phyloP scores from a whole-genome alignment of 2,329 filamentous ascomycete genomes.

The Colletotrichum coccodes region DNA sequence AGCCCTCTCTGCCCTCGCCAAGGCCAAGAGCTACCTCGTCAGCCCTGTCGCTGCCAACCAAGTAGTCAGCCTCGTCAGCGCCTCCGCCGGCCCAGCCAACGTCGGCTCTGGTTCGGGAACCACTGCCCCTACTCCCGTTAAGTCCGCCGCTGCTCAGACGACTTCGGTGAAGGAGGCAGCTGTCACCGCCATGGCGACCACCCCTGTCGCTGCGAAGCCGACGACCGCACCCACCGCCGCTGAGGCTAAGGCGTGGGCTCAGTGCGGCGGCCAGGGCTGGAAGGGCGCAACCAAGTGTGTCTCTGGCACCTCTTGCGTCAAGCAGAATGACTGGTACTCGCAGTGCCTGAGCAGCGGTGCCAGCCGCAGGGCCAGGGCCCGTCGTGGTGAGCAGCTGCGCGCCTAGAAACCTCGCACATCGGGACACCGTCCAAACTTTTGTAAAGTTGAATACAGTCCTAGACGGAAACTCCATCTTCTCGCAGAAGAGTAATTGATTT shows the following conservation, averaged over 20 bases:
- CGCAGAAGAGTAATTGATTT: too few relatives aligned
- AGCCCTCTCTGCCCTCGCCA: constrained; percentile 32
- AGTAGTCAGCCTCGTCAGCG: constrained; percentile 37
- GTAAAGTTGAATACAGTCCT: too few relatives aligned
- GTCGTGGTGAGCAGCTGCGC: too few relatives aligned
- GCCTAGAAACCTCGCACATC: background rate
- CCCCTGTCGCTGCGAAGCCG: background rate
- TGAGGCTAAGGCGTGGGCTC: constrained; percentile 31
- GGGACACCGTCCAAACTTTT: too few relatives aligned
- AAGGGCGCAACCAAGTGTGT: constrained; percentile 38
- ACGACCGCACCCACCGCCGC: too few relatives aligned
- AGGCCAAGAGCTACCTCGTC: constrained; percentile 37
- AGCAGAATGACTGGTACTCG: constrained; percentile 57
- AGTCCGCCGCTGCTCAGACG: background rate
- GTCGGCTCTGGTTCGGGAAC: constrained; percentile 31
- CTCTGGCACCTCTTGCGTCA: constrained; percentile 34
- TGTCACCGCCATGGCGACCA: background rate
- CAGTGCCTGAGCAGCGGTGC: constrained; percentile 57
- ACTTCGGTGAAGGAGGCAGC: background rate
- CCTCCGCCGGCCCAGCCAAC: constrained; percentile 38
- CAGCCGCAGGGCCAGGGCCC: background rate
- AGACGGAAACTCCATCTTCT: too few relatives aligned
- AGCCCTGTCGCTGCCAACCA: constrained; percentile 37
- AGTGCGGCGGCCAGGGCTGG: constrained; percentile 40
- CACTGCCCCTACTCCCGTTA: constrained; percentile 1